These are phyloP conservation scores for Globisporangium spiculum DNA, from an alignment of 352 stramenopile species.

Conservation along the genomic window DNA sequence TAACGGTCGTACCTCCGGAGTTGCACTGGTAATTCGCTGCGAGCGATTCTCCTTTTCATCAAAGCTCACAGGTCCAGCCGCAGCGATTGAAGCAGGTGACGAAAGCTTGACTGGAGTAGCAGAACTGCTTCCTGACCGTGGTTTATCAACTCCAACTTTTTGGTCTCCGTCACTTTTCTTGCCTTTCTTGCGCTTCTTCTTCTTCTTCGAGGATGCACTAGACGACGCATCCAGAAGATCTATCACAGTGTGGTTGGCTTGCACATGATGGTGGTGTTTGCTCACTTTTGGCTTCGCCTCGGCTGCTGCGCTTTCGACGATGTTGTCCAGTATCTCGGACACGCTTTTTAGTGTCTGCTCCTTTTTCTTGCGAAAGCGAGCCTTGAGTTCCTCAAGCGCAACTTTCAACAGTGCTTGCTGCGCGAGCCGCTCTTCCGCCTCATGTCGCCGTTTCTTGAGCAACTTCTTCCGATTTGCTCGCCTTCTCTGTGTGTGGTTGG, in stretches of 20 bases:
- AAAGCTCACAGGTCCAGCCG: background rate
- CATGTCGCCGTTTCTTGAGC: constrained; percentile 56
- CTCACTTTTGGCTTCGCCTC: constrained; percentile 11
- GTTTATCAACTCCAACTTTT: background rate
- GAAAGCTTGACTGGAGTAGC: background rate
- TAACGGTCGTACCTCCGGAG: constrained; percentile 24
- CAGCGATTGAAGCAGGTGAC: background rate
- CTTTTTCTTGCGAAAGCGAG: constrained; percentile 27
- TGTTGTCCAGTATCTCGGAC: constrained; percentile 28
- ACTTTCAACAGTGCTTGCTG: constrained; percentile 41
- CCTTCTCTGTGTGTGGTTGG: constrained; percentile 51
- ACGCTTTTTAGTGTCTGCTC: constrained; percentile 24
- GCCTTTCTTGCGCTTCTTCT: constrained; percentile 24
- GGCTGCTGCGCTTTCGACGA: constrained; percentile 40
- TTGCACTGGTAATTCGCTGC: constrained; percentile 21
- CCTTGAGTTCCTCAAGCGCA: constrained; percentile 43
- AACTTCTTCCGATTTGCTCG: constrained; percentile 67
- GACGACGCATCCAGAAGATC: constrained; percentile 3
- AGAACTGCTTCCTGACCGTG: background rate
- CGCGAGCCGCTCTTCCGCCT: constrained; percentile 26
- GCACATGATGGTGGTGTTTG: background rate
- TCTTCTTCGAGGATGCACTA: constrained; percentile 10
- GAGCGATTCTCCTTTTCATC: constrained; percentile 9
- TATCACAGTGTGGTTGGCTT: constrained; percentile 6
- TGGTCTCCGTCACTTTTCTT: constrained; percentile 13